Evolutionary conservation across 495 filamentous ascomycete genomes (phyloP).

Genomic region (Xanthoparmelia taractica): DNA sequence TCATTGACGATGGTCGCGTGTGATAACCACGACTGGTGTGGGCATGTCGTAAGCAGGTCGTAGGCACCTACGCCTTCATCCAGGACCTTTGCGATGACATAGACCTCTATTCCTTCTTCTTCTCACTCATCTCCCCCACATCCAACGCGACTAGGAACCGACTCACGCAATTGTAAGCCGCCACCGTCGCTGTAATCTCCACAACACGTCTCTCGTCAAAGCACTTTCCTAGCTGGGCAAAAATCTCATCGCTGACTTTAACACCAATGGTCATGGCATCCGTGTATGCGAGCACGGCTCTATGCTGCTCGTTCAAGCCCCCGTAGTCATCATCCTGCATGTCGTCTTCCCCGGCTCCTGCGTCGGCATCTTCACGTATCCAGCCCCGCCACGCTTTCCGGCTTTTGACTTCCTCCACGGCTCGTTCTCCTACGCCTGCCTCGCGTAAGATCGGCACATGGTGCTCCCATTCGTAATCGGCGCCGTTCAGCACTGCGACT

Average conservation of each 20-base stretch:
- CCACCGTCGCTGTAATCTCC: conserved; percentile 70
- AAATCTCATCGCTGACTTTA: conserved; percentile 54
- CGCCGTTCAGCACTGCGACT: conserved; percentile 64
- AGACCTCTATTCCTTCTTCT: conserved; percentile 2
- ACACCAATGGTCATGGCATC: conserved; percentile 69
- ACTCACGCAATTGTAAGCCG: conserved; percentile 82
- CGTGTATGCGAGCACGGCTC: conserved; percentile 59
- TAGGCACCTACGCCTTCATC: not conserved
- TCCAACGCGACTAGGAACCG: conserved; percentile 77
- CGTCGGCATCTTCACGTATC: not conserved
- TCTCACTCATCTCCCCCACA: conserved; percentile 54
- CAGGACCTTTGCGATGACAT: no score
- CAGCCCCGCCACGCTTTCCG: conserved; percentile 17
- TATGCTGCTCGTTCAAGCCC: conserved; percentile 49
- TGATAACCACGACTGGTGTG: no score
- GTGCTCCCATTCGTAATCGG: conserved; percentile 73
- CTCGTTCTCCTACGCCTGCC: conserved; percentile 23
- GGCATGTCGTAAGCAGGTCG: no score
- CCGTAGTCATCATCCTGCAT: conserved; percentile 32
- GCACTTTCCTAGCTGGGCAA: conserved; percentile 47
- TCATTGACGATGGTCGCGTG: no score
- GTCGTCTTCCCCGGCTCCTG: conserved; percentile 26
- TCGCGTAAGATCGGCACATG: conserved; percentile 57
- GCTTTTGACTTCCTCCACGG: conserved; percentile 6
- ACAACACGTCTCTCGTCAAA: conserved; percentile 65